Percentiles rank a stretch among this genome's conserved stretches.
Conservation (phyloP, 2,329 filamentous ascomycete species). For the Rhinocladiella similis region DNA sequence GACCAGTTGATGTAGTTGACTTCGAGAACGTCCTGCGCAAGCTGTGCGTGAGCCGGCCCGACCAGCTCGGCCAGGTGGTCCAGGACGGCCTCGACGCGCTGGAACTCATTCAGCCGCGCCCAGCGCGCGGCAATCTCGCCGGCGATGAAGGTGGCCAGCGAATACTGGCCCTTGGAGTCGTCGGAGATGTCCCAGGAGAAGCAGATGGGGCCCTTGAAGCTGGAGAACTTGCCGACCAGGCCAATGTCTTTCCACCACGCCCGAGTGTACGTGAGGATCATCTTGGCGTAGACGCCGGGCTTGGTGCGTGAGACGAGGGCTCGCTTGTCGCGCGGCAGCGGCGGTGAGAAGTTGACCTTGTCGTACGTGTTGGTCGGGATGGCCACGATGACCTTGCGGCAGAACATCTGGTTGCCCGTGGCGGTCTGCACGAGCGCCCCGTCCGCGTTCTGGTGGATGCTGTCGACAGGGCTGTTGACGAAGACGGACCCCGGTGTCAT, state of each 20-base stretch:
- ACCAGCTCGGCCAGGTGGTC: slow-evolving; percentile 20
- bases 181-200: slow-evolving; percentile 48
- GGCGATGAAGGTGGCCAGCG: too few relatives aligned
- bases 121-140: too few relatives aligned
- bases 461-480: slow-evolving; percentile 13
- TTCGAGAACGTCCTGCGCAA: slow-evolving; percentile 33
- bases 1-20: slow-evolving; percentile 41
- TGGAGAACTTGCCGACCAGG: slow-evolving; percentile 42
- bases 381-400: slow-evolving; percentile 49
- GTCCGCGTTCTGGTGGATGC: slow-evolving; percentile 35
- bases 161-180: too few relatives aligned
- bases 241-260: slow-evolving; percentile 39
- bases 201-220: slow-evolving; percentile 42
- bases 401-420: slow-evolving; percentile 14
- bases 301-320: slow-evolving; percentile 33
- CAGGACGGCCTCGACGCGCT: slow-evolving; percentile 9
- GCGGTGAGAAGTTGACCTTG: slow-evolving; percentile 49
- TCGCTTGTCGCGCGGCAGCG: slow-evolving; percentile 34
- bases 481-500: slow-evolving; percentile 17
- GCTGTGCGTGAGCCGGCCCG: slow-evolving; percentile 12
- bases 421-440: neutral
- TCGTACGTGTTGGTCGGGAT: slow-evolving; percentile 51
- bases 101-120: too few relatives aligned
- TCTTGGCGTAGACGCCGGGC: slow-evolving; percentile 40
- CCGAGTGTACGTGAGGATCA: slow-evolving; percentile 42